These are phyloP conservation scores for Mrakia gelida DNA, from an alignment of 768 basidiomycete genomes.

Conservation along the genomic window DNA sequence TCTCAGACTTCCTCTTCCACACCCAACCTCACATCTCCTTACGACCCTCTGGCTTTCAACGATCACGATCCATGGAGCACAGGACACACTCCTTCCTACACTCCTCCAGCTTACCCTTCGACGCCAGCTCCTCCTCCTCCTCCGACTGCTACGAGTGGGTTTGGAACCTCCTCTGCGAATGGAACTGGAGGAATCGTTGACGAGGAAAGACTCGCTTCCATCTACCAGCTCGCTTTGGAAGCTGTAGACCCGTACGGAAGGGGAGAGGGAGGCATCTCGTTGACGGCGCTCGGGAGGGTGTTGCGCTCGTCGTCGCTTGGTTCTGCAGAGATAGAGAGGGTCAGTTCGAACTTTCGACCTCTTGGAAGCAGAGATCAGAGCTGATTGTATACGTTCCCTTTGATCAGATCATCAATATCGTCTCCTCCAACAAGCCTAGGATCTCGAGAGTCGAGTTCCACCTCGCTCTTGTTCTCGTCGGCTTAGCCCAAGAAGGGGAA, in stretches of 20 bases:
- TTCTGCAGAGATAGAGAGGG: slow-evolving; percentile 16
- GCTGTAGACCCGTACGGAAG: slow-evolving; percentile 21
- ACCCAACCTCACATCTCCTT: slow-evolving; percentile 1
- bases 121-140: background rate
- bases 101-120: background rate
- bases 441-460: slow-evolving; percentile 89
- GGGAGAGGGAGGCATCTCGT: slow-evolving; percentile 17
- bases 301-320: background rate
- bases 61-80: slow-evolving; percentile 28
- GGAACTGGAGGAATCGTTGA: slow-evolving; percentile 7
- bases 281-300: slow-evolving; percentile 12
- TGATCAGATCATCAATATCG: slow-evolving; percentile 77
- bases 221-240: slow-evolving; percentile 27
- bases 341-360: background rate
- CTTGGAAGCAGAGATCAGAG: background rate
- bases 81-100: slow-evolving; percentile 7
- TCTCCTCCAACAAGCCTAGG: slow-evolving; percentile 64
- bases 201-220: background rate
- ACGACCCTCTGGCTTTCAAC: slow-evolving; percentile 28
- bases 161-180: background rate
- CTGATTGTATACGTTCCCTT: background rate
- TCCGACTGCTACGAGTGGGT: slow-evolving; percentile 5
- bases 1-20: background rate
- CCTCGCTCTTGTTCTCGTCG: slow-evolving; percentile 80
- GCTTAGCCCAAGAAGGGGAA: slow-evolving; percentile 74